Evolutionary conservation across 331 rosid genomes (phyloP).

Genomic region (Pyrus hybrid): DNA sequence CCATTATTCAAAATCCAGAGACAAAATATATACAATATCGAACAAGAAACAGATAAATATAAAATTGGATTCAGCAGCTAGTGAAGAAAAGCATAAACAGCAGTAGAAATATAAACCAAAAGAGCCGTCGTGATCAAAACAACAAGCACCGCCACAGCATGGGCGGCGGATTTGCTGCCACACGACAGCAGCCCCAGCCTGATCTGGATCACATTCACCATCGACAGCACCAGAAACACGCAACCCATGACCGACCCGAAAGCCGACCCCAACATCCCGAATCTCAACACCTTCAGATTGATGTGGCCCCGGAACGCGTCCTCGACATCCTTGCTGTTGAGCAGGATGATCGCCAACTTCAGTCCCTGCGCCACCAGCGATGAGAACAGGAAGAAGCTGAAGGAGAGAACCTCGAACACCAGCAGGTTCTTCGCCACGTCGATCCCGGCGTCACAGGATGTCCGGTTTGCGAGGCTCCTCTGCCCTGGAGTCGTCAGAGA

Average conservation of each 20-base stretch:
- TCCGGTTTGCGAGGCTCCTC: slow-evolving; percentile 45
- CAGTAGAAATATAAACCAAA: slow-evolving; percentile 61
- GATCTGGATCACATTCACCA: slow-evolving; percentile 73
- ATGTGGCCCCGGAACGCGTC: slow-evolving; percentile 68
- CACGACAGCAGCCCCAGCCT: slow-evolving; percentile 68
- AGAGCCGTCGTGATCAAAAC: slow-evolving; percentile 63
- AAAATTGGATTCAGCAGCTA: neutral
- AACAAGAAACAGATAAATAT: neutral
- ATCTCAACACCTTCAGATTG: slow-evolving; percentile 39
- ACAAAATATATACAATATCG: too few species aligned
- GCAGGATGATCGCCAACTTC: slow-evolving; percentile 26
- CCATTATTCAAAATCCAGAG: too few species aligned
- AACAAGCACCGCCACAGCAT: slow-evolving; percentile 45
- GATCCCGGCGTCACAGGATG: slow-evolving; percentile 53
- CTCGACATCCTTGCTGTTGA: slow-evolving; percentile 61
- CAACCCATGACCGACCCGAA: slow-evolving; percentile 83
- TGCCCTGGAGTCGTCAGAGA: slow-evolving; percentile 56
- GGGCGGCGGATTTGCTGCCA: slow-evolving; percentile 61
- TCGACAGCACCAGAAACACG: slow-evolving; percentile 55
- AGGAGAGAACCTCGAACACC: slow-evolving; percentile 74
- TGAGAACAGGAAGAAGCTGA: slow-evolving; percentile 78
- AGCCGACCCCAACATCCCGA: slow-evolving; percentile 77
- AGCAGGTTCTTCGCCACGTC: slow-evolving; percentile 63
- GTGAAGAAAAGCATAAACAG: slow-evolving; percentile 66
- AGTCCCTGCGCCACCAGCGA: slow-evolving; percentile 49